These are phyloP conservation scores for Piper betle DNA, from an alignment of 164 flowering plant species.

Conservation along the genomic window DNA sequence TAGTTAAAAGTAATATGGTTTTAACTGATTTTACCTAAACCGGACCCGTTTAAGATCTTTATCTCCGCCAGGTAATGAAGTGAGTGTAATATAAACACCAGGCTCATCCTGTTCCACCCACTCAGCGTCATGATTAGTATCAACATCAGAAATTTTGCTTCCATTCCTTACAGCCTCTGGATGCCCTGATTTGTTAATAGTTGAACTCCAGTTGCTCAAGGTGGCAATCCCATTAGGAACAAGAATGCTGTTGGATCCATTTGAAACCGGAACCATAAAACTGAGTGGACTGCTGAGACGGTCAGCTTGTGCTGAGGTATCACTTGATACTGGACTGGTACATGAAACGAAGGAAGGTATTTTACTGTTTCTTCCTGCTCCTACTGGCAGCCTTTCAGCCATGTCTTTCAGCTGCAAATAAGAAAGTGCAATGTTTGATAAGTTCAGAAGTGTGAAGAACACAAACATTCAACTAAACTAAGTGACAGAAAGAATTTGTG, in stretches of 20 bases:
- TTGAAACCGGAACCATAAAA: conserved; percentile 34
- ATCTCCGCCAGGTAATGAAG: conserved; percentile 69
- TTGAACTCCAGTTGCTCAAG: conserved; percentile 28
- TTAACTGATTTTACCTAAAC: conserved; percentile 51
- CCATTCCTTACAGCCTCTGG: conserved; percentile 48
- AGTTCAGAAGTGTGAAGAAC: neutral
- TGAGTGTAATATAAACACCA: conserved; percentile 87
- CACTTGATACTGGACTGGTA: conserved; percentile 35
- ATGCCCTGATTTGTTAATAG: conserved; percentile 28
- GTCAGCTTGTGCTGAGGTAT: conserved; percentile 33
- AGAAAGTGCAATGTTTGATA: neutral
- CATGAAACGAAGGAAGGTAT: conserved; percentile 38
- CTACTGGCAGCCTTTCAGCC: conserved; percentile 91
- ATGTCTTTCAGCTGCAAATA: conserved; percentile 68
- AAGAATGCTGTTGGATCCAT: conserved; percentile 29
- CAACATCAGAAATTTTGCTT: conserved; percentile 47
- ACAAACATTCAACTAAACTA: neutral
- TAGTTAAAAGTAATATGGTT: neutral
- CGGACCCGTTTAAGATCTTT: conserved; percentile 93
- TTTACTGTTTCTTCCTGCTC: conserved; percentile 50
- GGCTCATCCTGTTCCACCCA: conserved; percentile 98
- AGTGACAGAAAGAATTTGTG: neutral
- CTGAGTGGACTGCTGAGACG: conserved; percentile 30
- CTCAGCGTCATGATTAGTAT: conserved; percentile 49
- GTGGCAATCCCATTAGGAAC: conserved; percentile 48